Base-by-base conservation (phyloP, 2,329 filamentous ascomycete genomes). In the Fusarium sp. region DNA sequence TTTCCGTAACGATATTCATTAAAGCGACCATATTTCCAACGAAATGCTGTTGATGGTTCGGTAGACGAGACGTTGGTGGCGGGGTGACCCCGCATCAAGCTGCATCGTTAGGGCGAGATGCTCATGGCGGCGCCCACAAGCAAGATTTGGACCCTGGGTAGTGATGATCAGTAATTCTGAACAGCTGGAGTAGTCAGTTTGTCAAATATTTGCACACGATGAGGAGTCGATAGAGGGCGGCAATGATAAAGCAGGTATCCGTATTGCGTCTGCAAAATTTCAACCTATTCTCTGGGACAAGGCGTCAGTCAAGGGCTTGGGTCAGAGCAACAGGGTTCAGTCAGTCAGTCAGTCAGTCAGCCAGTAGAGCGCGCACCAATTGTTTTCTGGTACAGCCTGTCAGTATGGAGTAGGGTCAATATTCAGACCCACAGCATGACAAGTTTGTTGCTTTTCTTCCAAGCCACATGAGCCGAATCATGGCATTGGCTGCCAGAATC, bases 361-460 rank as follows among this genome's bases (percentile, higher is more conserved):
- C 50, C 10, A 54, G 13, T 56, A 33, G 18, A 29, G 11, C 50
- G 20, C 18, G 57, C 68, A 69, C 48, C 45, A 35, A 22, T 41
- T 63, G 68, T 66, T 37, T 72, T 66, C 61, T 39, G 35, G 45
- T 33, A 52, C n/a, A 45, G 5, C 31, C 56, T 22, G 72, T 75
- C 72, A 74, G 72, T 70, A 48, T 57, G 20, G 22, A 37, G 27
- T n/a, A 71, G 58, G 65, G 63, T 70, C 72, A 67, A 69, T 67
- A 74, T 75, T 69, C 65, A 73, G 48, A 74, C 72, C 72, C 72
- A 74, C 72, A 70, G 52, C 50, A 61, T 64, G 61, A 52, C 48
- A 70, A 50, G 31, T 52, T 43, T 72, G 45, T 50, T 50, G 45
- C 41, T 29, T 45, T 52, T 52, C 24, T 64, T 58, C 24, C 41